These are phyloP conservation scores for Cryptococcus floricola DNA, from an alignment of 1,284 basidiomycete species.

Conservation along the genomic window DNA sequence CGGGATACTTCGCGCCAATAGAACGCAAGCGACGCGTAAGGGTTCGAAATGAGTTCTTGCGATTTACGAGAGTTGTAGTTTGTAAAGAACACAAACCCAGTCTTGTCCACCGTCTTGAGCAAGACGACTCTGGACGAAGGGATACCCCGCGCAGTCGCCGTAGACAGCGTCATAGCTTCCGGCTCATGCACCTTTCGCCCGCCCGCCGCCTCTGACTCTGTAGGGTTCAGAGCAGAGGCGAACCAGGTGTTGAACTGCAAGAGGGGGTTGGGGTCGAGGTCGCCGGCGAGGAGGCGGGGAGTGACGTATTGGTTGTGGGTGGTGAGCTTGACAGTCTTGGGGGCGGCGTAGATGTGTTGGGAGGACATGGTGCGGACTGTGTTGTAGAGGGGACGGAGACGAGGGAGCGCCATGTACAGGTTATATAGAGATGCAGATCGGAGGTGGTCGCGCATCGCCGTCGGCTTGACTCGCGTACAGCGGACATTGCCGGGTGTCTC, in stretches of 20 bases:
- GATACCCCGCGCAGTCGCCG: conserved; percentile 64
- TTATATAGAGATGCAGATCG: too few species aligned
- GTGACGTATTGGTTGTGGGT: conserved; percentile 72
- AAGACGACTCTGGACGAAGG: conserved; percentile 88
- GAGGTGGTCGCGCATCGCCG: too few species aligned
- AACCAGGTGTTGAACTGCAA: conserved; percentile 84
- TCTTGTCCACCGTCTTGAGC: conserved; percentile 79
- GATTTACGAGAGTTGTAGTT: conserved; percentile 95
- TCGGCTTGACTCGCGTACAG: too few species aligned
- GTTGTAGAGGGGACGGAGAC: not conserved
- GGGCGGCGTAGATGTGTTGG: conserved; percentile 12
- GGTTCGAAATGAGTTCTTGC: conserved; percentile 69
- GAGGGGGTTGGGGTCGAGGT: conserved; percentile 65
- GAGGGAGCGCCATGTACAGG: not conserved
- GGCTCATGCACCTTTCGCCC: conserved; percentile 66
- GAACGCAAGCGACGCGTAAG: conserved; percentile 75
- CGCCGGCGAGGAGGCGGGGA: conserved; percentile 59
- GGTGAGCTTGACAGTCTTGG: conserved; percentile 53
- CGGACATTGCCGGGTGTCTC: too few species aligned
- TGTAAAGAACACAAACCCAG: conserved; percentile 91
- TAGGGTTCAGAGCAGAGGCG: conserved; percentile 54
- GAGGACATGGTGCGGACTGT: conserved; percentile 4
- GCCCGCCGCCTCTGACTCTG: conserved; percentile 19
- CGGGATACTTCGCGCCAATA: conserved; percentile 86
- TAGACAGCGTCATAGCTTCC: conserved; percentile 81